Conservation (phyloP, 2,329 filamentous ascomycete species). For the Colletotrichum horii region DNA sequence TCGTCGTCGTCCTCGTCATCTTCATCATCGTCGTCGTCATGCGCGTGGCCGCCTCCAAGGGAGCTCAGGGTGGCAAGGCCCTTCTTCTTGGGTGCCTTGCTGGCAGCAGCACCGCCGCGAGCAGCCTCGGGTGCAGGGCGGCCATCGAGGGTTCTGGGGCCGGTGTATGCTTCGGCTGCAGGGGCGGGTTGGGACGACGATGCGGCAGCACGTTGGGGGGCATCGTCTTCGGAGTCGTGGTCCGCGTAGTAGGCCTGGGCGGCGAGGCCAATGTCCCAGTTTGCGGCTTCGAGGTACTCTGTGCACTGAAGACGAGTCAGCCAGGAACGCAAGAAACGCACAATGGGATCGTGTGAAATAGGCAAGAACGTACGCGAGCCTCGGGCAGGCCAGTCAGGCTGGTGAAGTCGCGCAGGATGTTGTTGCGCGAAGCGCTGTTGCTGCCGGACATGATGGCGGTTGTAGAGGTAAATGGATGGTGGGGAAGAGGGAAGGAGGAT, state of each 20-base stretch:
- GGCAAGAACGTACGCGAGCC: conserved; percentile 8
- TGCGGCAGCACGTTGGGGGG: conserved; percentile 42
- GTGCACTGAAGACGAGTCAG: conserved; percentile 57
- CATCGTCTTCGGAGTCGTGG: conserved; percentile 51
- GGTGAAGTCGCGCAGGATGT: conserved; percentile 19
- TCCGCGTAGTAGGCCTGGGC: conserved; percentile 67
- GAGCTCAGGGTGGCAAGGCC: conserved; percentile 68
- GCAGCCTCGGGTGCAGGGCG: conserved; percentile 54
- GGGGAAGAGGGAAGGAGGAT: neutral
- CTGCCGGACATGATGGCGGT: conserved; percentile 14
- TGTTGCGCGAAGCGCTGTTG: conserved; percentile 21
- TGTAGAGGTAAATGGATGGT: neutral
- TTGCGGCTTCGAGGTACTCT: conserved; percentile 67
- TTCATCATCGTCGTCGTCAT: conserved; percentile 66
- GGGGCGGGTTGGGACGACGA: conserved; percentile 19
- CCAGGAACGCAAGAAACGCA: neutral
- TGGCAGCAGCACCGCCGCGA: conserved; percentile 30
- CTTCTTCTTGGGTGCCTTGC: conserved; percentile 57
- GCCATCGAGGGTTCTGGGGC: conserved; percentile 67
- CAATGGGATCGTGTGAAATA: neutral
- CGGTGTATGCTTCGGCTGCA: conserved; percentile 54
- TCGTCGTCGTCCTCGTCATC: conserved; percentile 61
- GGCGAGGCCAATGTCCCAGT: conserved; percentile 71
- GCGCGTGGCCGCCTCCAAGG: conserved; percentile 54
- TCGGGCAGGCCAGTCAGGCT: conserved; percentile 15